Percentiles rank a stretch among this genome's conserved stretches.
These are phyloP conservation scores for Plasmodium ovale DNA, from an alignment of 169 alveolate genomes.

Conservation along the genomic window DNA sequence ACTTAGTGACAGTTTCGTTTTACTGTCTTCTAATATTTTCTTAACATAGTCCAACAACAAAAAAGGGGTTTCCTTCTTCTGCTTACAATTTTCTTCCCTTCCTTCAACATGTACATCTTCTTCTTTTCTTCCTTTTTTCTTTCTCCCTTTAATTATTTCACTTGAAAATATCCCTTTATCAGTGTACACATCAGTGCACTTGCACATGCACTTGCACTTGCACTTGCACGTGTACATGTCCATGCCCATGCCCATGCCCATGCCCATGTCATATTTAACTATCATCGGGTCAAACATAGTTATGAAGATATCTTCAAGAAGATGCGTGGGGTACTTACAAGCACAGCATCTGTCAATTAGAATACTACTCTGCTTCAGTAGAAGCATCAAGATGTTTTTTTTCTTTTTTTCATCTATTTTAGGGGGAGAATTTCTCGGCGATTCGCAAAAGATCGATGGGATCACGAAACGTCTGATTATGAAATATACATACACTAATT, in stretches of 20 bases:
- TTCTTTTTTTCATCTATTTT: not conserved
- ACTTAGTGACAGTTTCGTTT: constrained; percentile 23
- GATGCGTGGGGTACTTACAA: constrained; percentile 32
- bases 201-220: not conserved
- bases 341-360: constrained; percentile 26
- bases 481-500: constrained; percentile 19
- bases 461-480: constrained; percentile 17
- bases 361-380: constrained; percentile 29
- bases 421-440: not conserved
- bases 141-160: not conserved
- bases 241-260: not conserved
- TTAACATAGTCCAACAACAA: constrained; percentile 1
- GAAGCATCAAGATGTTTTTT: not conserved
- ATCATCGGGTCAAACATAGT: constrained; percentile 44
- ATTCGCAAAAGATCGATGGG: constrained; percentile 2
- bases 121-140: not conserved
- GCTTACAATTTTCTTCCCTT: not conserved
- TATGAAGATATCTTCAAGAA: constrained; percentile 9
- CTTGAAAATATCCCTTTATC: not conserved
- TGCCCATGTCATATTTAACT: constrained; percentile 22
- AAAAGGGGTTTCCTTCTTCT: not conserved
- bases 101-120: not conserved
- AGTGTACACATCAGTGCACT: not conserved
- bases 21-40: constrained; percentile 23
- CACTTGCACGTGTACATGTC: not conserved